A percentile compares a stretch with the other conserved stretches of the same genome.
These are phyloP conservation scores for Casuarina cunninghamiana DNA, from an alignment of 306 rosid species.

Conservation along the genomic window DNA sequence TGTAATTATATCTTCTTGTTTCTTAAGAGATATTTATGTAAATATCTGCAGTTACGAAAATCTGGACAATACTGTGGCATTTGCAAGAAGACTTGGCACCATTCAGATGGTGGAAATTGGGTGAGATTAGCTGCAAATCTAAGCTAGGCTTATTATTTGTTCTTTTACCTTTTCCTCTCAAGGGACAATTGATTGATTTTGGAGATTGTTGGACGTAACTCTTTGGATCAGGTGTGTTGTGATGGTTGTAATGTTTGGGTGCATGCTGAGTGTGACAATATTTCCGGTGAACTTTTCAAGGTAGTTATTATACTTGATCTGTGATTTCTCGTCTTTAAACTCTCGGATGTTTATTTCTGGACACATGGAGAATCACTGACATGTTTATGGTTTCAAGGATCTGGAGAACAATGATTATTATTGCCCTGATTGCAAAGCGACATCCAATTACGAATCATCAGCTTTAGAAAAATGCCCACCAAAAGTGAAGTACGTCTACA, in stretches of 20 bases:
- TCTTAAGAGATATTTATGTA: constrained; percentile 19
- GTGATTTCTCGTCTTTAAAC: neutral
- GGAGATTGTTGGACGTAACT: constrained; percentile 31
- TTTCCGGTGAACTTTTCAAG: constrained; percentile 64
- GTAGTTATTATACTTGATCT: constrained; percentile 39
- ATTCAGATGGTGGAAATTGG: constrained; percentile 94
- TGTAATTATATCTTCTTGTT: neutral
- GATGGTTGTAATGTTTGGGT: constrained; percentile 99
- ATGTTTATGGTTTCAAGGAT: constrained; percentile 53
- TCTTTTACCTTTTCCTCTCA: constrained; percentile 16
- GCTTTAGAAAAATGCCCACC: constrained; percentile 40
- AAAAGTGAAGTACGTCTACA: constrained; percentile 49
- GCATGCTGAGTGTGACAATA: constrained; percentile 89
- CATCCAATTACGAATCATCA: constrained; percentile 38
- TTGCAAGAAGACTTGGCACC: constrained; percentile 94
- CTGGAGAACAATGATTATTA: constrained; percentile 67
- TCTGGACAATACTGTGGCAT: constrained; percentile 96
- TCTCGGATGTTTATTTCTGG: constrained; percentile 18
- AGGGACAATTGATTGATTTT: constrained; percentile 20
- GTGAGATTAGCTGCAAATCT: constrained; percentile 56
- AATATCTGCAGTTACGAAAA: constrained; percentile 59
- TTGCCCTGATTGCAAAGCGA: constrained; percentile 89
- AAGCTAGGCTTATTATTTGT: constrained; percentile 13
- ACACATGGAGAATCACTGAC: constrained; percentile 19
- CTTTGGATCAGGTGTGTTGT: constrained; percentile 73